Base-by-base conservation (phyloP, 2,329 filamentous ascomycete genomes). In the Phialemoniopsis sp. region DNA sequence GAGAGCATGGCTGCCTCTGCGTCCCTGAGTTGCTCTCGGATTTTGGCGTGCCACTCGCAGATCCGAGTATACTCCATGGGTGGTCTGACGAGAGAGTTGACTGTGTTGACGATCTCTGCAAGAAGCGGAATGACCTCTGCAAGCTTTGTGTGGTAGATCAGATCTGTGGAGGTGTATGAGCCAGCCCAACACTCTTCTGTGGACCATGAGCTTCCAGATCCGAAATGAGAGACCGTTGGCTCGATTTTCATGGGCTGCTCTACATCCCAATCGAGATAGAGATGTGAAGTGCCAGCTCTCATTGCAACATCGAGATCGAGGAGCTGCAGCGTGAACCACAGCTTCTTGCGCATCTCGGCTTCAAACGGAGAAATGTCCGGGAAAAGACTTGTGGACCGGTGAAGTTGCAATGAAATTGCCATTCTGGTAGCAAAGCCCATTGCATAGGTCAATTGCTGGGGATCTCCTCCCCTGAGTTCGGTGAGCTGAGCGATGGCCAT, bases 41-140 rank as follows among this genome's bases (percentile, higher is more conserved):
- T 31, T 12, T 59, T 42, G 37, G 55, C 41, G 46, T 68, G 53
- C 63, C 65, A 73, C n/a, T 60, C 63, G 3, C 66, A 45, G 2
- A 60, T 57, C 4, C 54, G 65, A 5, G 59, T 54, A 37, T 64
- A 67, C 30, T 64, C 51, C 17, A 55, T 40, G 3, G 45, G 42
- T 19, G 55, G 42, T 34, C 50, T 34, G 2, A 43, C 41, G 2
- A 50, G 44, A 0, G 52, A 48, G 43, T 56, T 57, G 18, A 46
- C 46, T 0, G 40, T 35, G 28, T 46, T 46, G 28, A 51, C 40
- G 9, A 54, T 40, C 13, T 45, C 35, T 28, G 38, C 32, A 12
- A 55, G 38, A 2, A 48, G 15, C 3, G 52, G 53, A 8, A 56
- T 18, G 13, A 53, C 13, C 4, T 38, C 16, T 13, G 47, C 39